These are phyloP conservation scores for Fomitopsis betulina DNA, from an alignment of 1,284 basidiomycete genomes.

Conservation along the genomic window DNA sequence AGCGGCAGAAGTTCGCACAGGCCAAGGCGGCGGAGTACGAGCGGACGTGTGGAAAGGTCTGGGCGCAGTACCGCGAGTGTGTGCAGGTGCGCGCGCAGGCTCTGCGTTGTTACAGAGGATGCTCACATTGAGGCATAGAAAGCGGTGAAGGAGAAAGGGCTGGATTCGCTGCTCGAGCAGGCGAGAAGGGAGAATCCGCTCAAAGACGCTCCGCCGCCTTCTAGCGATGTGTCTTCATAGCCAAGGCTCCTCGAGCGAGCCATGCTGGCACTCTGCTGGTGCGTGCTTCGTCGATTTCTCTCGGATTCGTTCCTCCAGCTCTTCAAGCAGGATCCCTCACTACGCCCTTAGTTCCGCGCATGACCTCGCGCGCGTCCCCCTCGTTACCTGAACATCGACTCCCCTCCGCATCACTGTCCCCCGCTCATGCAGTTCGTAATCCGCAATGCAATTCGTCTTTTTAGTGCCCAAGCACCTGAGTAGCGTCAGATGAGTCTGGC, in stretches of 20 bases:
- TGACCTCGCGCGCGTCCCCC: no score
- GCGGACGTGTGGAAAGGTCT: constrained; percentile 74
- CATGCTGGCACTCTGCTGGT: no score
- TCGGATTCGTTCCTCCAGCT: not conserved
- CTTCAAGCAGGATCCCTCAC: not conserved
- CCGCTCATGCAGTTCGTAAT: no score
- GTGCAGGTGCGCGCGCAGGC: constrained; percentile 51
- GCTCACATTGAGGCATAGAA: constrained; percentile 42
- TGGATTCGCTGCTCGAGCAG: constrained; percentile 73
- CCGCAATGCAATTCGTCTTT: no score
- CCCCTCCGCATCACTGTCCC: no score
- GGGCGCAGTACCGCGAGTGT: constrained; percentile 77
- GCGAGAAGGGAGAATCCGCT: constrained; percentile 82
- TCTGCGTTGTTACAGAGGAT: not conserved
- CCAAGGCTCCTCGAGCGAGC: not conserved
- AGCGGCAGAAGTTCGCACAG: constrained; percentile 42
- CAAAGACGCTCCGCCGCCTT: constrained; percentile 38
- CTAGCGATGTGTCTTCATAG: not conserved
- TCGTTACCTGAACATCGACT: no score
- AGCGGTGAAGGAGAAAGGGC: constrained; percentile 76
- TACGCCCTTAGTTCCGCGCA: no score
- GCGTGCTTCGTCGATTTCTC: not conserved
- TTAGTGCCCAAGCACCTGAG: no score
- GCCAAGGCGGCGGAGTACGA: constrained; percentile 80
- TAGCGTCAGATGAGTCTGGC: no score